Evolutionary conservation across 208 protist species (phyloP), one percentile per base, ranked within the genome.

Genomic region (Trypanosoma theileri): DNA sequence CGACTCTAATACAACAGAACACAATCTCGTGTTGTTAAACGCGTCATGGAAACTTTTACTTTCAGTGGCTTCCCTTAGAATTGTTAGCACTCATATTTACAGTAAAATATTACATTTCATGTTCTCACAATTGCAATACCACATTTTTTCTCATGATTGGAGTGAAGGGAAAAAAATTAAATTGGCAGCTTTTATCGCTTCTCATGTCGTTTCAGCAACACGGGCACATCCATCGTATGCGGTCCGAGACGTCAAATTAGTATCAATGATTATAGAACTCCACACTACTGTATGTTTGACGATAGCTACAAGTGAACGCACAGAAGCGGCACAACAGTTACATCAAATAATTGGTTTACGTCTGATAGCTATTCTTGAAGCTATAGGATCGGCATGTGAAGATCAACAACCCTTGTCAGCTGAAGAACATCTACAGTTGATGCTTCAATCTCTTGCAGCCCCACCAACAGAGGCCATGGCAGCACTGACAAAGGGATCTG

Each of bases 61-160:
- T 42, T 65, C 78, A 8, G 76, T 84, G 19, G 66, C 81, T 21
- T 73, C 84, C 28, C 50, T 80, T 21, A 40, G 54, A 1, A 57
- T n/a, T 17, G 72, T 85, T 22, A 48, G 59, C 44, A 21, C 48
- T 9, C 21, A 1, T 4, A 11, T 77, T 19, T 86, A 84, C 66
- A 61, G 68, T 16, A 44, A 35, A n/a, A 75, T 76, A 19, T 28
- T 84, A 26, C 48, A 58, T 4, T 80, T 82, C 57, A 88, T 93
- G 82, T 26, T 85, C n/a, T 76, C 79, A 40, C 81, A 93, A 67
- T 73, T 93, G 22, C 72, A 69, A 26, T 73, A 74, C 44, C 77
- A 79, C 19, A 68, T 89, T n/a, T 70, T 90, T 52, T 82, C 87
- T 28, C 87, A 93, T 68, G 82, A 93, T 59, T 93, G 87, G 87